Base-by-base conservation (phyloP, 2,329 filamentous ascomycete species). In the Emericellopsis cladophorae region DNA sequence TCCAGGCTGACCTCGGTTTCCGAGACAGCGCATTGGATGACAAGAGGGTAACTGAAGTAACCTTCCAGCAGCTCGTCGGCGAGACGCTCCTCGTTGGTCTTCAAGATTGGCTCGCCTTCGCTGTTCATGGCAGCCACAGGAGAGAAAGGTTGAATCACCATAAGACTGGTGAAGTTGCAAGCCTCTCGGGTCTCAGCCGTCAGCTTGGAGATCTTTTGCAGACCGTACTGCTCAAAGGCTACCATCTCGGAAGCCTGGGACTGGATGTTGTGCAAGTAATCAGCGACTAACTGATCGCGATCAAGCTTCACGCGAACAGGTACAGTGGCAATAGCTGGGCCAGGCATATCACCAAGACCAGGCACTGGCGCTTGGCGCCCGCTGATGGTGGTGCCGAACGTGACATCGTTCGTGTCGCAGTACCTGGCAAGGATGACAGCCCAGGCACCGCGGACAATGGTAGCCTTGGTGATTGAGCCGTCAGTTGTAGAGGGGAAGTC, bases 61-160 rank as follows among this genome's bases (percentile, higher is more conserved):
- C 38, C 41, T 32, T 42, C 15, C 36, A 64, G 50, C 1, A 60
- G 63, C 44, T 61, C 58, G 10, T 33, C 26, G 12, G 11, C 32
- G 8, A 22, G n/a, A n/a, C 23, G 40, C 15, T 32, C 32, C 11
- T 21, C 33, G 10, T 15, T 32, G 14, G 21, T 15, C 8, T 23
- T 8, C n/a, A 36, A 4, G 7, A 36, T 15, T n/a, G n/a, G 15
- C 21, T 36, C 23, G 11, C 9, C 22, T 14, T 31, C 22, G 33
- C 9, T 16, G n/a, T 32, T 31, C 18, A 16, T 31, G n/a, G 24
- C 23, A 7, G 32, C n/a, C 16, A 38, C 14, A 10, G 12, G 12
- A 11, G n/a, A 21, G 23, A 23, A 31, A 5, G 43, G 43, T 22
- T 45, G 43, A 6, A 42, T 29, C 7, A 50, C 45, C 15, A 52